phyloP scores from a whole-genome alignment of 2,329 filamentous ascomycete species.

The Pseudocercospora vitis region DNA sequence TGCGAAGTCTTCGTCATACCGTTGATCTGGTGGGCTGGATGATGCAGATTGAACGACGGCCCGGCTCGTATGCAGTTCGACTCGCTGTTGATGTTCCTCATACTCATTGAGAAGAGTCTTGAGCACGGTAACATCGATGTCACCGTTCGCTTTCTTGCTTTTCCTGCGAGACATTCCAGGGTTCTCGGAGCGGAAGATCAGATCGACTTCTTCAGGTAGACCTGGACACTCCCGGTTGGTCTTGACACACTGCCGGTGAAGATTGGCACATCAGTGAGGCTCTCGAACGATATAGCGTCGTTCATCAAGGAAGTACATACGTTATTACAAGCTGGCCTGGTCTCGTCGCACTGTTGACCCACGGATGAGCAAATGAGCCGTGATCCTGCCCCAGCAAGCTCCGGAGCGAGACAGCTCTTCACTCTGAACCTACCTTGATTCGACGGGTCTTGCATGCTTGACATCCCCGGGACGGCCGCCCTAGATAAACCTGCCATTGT shows the following conservation, averaged over 20 bases:
- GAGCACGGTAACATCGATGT: constrained; percentile 2
- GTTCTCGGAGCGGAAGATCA: constrained; percentile 20
- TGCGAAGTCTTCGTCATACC: not conserved
- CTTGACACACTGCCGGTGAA: too few species aligned
- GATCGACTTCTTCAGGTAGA: constrained; percentile 17
- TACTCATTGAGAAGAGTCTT: constrained; percentile 5
- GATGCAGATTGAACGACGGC: not conserved
- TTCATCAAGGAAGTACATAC: too few species aligned
- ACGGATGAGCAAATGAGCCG: not conserved
- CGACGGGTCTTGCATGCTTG: constrained; percentile 17
- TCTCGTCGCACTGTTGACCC: constrained; percentile 17
- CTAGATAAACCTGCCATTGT: constrained; percentile 18
- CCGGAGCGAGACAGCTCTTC: not conserved
- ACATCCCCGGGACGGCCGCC: constrained; percentile 19
- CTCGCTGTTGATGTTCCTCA: constrained; percentile 1
- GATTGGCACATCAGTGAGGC: too few species aligned
- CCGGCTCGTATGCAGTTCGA: not conserved
- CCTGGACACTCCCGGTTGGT: constrained; percentile 19
- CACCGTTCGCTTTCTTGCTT: constrained; percentile 7
- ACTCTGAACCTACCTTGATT: constrained; percentile 16
- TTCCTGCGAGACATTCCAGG: constrained; percentile 8
- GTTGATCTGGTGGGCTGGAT: not conserved
- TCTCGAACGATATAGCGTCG: too few species aligned
- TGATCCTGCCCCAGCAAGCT: not conserved
- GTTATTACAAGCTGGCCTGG: constrained; percentile 14